Evolutionary conservation across 345 rosid genomes (phyloP).

Genomic region (Cardiospermum halicacabum): DNA sequence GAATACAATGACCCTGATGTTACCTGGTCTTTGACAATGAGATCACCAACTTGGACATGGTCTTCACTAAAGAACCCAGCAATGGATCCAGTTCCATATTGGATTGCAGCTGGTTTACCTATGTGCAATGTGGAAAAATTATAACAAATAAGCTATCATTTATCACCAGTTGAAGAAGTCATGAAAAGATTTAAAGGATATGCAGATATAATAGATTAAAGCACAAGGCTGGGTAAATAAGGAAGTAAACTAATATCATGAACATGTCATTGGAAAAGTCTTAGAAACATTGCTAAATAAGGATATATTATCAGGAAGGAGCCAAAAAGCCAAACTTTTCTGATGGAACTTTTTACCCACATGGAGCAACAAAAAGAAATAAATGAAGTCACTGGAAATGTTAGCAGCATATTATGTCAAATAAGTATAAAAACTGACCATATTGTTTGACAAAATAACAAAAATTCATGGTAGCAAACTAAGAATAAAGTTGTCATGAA

Average conservation of each 20-base stretch:
- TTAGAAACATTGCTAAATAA: background rate
- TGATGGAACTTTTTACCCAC: too few relatives aligned
- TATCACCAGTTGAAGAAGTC: background rate
- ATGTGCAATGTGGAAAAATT: background rate
- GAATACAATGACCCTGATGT: slow-evolving; percentile 8
- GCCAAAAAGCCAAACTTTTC: too few relatives aligned
- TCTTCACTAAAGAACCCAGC: slow-evolving; percentile 87
- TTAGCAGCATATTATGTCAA: too few relatives aligned
- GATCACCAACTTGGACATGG: slow-evolving; percentile 68
- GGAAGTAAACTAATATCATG: too few relatives aligned
- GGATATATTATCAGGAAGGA: too few relatives aligned
- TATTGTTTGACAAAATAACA: background rate
- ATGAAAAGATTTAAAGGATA: background rate
- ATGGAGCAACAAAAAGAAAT: too few relatives aligned
- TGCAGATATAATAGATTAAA: background rate
- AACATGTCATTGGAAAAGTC: too few relatives aligned
- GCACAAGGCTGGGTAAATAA: background rate
- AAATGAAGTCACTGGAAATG: too few relatives aligned
- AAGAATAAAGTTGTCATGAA: too few relatives aligned
- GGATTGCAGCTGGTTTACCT: slow-evolving; percentile 67
- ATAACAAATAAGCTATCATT: background rate
- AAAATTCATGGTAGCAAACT: too few relatives aligned
- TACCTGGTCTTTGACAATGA: slow-evolving; percentile 76
- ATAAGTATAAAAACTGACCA: too few relatives aligned
- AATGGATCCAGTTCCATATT: slow-evolving; percentile 84